These are phyloP conservation scores for Chrysoporthe puriensis DNA, from an alignment of 2,329 filamentous ascomycete species.

Conservation along the genomic window DNA sequence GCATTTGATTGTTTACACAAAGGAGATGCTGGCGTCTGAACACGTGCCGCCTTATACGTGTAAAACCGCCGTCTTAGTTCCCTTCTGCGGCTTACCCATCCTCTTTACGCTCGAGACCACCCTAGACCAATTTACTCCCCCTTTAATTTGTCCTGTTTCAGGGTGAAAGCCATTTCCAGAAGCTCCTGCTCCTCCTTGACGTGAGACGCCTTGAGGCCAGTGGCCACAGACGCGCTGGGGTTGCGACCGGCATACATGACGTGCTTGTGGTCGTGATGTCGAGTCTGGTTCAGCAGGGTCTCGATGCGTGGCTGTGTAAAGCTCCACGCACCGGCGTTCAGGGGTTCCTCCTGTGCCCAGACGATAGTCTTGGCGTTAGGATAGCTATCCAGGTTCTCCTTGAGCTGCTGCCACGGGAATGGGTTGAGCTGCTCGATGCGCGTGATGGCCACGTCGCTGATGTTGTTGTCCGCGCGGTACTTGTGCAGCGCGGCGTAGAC, in stretches of 20 bases:
- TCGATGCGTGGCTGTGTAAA: conserved; percentile 98
- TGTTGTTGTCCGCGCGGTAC: conserved; percentile 82
- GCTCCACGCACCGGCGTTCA: conserved; percentile 96
- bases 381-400: conserved; percentile 95
- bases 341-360: conserved; percentile 95
- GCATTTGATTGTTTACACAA: conserved; percentile 24
- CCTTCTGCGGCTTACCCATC: neutral
- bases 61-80: neutral
- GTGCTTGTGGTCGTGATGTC: conserved; percentile 91
- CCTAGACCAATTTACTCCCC: conserved; percentile 53
- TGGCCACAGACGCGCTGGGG: conserved; percentile 91
- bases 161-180: conserved; percentile 66
- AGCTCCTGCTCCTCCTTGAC: conserved; percentile 91
- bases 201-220: conserved; percentile 86
- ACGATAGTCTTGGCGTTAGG: conserved; percentile 97
- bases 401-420: conserved; percentile 97
- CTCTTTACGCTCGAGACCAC: neutral
- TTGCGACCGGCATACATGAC: conserved; percentile 96
- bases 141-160: conserved; percentile 71
- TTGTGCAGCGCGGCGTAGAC: conserved; percentile 90
- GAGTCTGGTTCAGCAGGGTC: conserved; percentile 89
- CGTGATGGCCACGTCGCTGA: conserved; percentile 91
- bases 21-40: conserved; percentile 19
- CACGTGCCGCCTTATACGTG: conserved; percentile 17
- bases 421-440: conserved; percentile 97